These are phyloP conservation scores for Erigeron canadensis DNA, from an alignment of 129 eudicot genomes.

Conservation along the genomic window DNA sequence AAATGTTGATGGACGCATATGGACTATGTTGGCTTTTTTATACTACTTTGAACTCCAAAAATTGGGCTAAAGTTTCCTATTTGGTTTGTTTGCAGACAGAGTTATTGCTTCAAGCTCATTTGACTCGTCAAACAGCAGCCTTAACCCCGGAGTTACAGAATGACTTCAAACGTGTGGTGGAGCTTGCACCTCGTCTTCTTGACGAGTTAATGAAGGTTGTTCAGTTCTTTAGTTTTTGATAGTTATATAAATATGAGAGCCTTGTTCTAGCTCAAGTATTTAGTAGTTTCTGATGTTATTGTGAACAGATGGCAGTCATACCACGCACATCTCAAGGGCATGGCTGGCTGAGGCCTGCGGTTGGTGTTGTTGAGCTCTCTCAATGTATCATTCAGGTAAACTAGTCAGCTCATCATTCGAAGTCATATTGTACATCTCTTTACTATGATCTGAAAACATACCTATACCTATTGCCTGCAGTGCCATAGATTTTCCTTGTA, in stretches of 20 bases:
- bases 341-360: conserved; percentile 97
- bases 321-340: conserved; percentile 89
- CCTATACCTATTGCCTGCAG: background rate
- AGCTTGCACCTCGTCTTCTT: conserved; percentile 90
- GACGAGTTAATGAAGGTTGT: conserved; percentile 89
- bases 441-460: background rate
- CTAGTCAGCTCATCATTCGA: background rate
- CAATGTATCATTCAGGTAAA: conserved; percentile 88
- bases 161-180: conserved; percentile 74
- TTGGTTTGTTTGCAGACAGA: conserved; percentile 56
- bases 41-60: background rate
- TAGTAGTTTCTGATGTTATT: conserved; percentile 3
- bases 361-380: conserved; percentile 91
- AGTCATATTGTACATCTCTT: background rate
- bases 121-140: conserved; percentile 60
- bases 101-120: conserved; percentile 83
- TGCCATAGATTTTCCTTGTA: background rate
- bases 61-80: background rate
- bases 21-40: background rate
- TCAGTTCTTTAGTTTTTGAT: background rate
- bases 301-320: conserved; percentile 75
- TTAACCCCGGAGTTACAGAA: conserved; percentile 67
- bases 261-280: background rate
- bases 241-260: background rate
- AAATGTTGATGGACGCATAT: conserved; percentile 4